Base-by-base conservation (phyloP, 106 monocot genomes). In the Apostasia ramifera region DNA sequence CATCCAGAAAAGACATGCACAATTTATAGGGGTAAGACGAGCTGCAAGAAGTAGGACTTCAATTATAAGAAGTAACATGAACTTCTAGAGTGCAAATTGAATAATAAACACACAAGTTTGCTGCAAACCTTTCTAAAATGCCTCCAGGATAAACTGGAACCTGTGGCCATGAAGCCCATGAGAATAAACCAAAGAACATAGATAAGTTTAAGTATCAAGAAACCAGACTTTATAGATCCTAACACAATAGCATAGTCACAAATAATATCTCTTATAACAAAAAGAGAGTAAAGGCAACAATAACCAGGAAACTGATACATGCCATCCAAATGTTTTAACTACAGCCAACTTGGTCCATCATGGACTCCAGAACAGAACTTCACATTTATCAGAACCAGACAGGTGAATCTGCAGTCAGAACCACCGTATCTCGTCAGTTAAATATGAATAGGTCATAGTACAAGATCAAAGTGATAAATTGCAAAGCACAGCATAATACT, bases 391-490 rank as follows among this genome's bases (percentile, higher is more conserved):
- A 59, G 51, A 67, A 57, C 68, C 50, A 58, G 61, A 69, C 43
- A 44, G 68, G 51, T 58, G 65, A 12, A 75, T 75, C 75, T 75
- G 75, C 68, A 75, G 60, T 75, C 45, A 75, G 54, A 75, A 69
- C 41, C 68, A 69, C 59, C 53, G 44, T 26, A 75, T 55, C 40
- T n/a, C 47, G 51, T 68, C 68, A 68, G 61, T 53, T 59, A 12
- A 68, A 61, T 42, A 38, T 13, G 76, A 65, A 72, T 3, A 63
- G 45, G 39, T 53, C 49, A 69, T 55, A 69, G 50, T 43, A 44
- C 44, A 59, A 65, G 53, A 44, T 49, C 66, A 67, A 38, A 60
- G 15, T 59, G 54, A 4, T 63, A 43, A n/a, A 14, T 44, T 38
- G 38, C 51, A 66, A 40, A 37, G 5, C 47, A 55, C 52, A 52